phyloP scores from a whole-genome alignment of 345 rosid species.

The Excoecaria cochinchinensis region DNA sequence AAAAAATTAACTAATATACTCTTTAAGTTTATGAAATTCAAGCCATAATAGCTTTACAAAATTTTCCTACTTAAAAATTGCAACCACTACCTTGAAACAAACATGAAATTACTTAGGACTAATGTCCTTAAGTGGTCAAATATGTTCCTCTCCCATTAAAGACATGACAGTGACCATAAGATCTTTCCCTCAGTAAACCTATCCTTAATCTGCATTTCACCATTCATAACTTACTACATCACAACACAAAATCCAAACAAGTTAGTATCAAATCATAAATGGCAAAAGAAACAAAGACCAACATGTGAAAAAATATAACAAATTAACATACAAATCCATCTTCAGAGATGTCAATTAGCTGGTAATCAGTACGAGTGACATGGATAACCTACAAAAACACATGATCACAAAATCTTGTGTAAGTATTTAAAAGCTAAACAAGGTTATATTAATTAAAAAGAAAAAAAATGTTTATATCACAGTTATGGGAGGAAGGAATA shows the following conservation, averaged over 20 bases:
- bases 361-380: conserved; percentile 31
- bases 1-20: background rate
- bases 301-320: too few species aligned
- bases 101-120: conserved; percentile 16
- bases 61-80: background rate
- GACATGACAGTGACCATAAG: conserved; percentile 31
- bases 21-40: background rate
- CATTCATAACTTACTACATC: too few species aligned
- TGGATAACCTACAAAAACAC: too few species aligned
- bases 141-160: conserved; percentile 36
- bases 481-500: conserved; percentile 20
- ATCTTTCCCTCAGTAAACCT: conserved; percentile 29
- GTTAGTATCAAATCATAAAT: too few species aligned
- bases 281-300: background rate
- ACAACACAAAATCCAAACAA: too few species aligned
- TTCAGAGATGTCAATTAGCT: conserved; percentile 33
- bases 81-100: background rate
- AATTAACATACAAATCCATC: conserved; percentile 37
- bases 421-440: too few species aligned
- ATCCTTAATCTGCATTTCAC: conserved; percentile 23
- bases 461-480: conserved; percentile 5
- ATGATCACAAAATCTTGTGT: too few species aligned
- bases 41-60: background rate
- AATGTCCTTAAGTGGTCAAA: conserved; percentile 31
- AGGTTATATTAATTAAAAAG: too few species aligned